Percentiles rank a stretch among this genome's conserved stretches.
Evolutionary conservation across 192 early-diverging fungal species (phyloP).

Genomic region (Anaeromyces robustus): DNA sequence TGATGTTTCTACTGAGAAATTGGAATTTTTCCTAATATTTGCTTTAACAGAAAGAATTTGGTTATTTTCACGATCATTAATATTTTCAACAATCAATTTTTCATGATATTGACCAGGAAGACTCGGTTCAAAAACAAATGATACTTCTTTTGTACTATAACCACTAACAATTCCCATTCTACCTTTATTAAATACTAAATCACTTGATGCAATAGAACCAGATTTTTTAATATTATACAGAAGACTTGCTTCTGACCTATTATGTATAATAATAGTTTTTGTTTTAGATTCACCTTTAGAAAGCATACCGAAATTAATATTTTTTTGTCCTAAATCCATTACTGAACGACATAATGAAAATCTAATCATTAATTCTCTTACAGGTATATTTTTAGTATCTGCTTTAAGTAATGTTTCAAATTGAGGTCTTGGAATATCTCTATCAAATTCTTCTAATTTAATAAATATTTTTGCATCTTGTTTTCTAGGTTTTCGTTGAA

Average conservation of each 20-base stretch:
- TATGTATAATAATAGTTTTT: slow-evolving; percentile 76
- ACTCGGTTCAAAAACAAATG: slow-evolving; percentile 82
- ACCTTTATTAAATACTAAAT: slow-evolving; percentile 63
- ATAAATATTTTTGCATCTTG: slow-evolving; percentile 73
- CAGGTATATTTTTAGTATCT: slow-evolving; percentile 45
- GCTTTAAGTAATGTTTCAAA: slow-evolving; percentile 53
- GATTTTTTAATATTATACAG: slow-evolving; percentile 88
- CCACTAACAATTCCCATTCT: slow-evolving; percentile 76
- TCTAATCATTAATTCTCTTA: slow-evolving; percentile 80
- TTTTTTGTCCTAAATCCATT: slow-evolving; percentile 88
- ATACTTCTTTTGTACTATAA: slow-evolving; percentile 80
- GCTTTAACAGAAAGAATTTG: slow-evolving; percentile 78
- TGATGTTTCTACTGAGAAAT: slow-evolving; percentile 63
- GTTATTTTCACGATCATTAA: slow-evolving; percentile 66
- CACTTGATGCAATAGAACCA: slow-evolving; percentile 84
- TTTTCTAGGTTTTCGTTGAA: slow-evolving; percentile 61
- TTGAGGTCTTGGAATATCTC: slow-evolving; percentile 61
- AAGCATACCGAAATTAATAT: slow-evolving; percentile 90
- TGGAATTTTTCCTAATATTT: slow-evolving; percentile 68
- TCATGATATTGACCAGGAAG: slow-evolving; percentile 79
- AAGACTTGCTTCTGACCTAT: slow-evolving; percentile 75
- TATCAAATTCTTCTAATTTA: slow-evolving; percentile 70
- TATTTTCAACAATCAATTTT: slow-evolving; percentile 70
- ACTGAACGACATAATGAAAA: slow-evolving; percentile 65
- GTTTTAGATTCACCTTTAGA: slow-evolving; percentile 68